These are phyloP conservation scores for Debaryomyces psychrophilus DNA, from an alignment of 1,139 yeast genomes.

Conservation along the genomic window DNA sequence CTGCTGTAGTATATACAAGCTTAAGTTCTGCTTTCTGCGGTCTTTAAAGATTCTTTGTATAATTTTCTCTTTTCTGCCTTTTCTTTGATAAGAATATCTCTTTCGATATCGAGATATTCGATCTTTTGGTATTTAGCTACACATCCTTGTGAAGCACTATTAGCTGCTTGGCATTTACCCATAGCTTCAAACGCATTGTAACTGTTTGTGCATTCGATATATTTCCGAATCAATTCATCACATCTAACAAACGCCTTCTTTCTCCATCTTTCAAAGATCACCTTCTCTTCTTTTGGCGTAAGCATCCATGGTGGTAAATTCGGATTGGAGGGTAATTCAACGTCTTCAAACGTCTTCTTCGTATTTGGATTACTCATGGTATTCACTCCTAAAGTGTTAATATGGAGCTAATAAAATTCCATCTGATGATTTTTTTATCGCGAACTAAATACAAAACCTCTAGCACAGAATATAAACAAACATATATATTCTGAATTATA, in stretches of 20 bases:
- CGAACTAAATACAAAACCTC: neutral
- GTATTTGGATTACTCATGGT: conserved; percentile 20
- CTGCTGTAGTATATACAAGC: conserved; percentile 2
- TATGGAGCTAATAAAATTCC: neutral
- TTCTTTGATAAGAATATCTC: conserved; percentile 63
- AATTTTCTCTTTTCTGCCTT: conserved; percentile 46
- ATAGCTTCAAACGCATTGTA: conserved; percentile 62
- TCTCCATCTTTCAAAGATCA: conserved; percentile 78
- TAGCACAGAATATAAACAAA: conserved; percentile 7
- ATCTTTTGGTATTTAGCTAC: conserved; percentile 68
- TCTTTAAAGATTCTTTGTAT: conserved; percentile 14
- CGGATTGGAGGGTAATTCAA: conserved; percentile 48
- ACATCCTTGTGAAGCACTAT: conserved; percentile 49
- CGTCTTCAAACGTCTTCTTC: conserved; percentile 44
- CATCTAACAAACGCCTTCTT: conserved; percentile 72
- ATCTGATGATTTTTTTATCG: conserved; percentile 6
- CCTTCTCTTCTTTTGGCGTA: conserved; percentile 84
- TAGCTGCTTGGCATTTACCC: conserved; percentile 49
- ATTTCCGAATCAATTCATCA: conserved; percentile 61
- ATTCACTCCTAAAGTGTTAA: neutral
- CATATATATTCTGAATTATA: neutral
- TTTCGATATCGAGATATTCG: conserved; percentile 69
- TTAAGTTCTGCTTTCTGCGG: conserved; percentile 1
- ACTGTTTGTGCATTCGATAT: conserved; percentile 44
- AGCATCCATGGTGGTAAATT: conserved; percentile 80